phyloP scores from a whole-genome alignment of 768 basidiomycete genomes.

The Pleurotus eryngii region DNA sequence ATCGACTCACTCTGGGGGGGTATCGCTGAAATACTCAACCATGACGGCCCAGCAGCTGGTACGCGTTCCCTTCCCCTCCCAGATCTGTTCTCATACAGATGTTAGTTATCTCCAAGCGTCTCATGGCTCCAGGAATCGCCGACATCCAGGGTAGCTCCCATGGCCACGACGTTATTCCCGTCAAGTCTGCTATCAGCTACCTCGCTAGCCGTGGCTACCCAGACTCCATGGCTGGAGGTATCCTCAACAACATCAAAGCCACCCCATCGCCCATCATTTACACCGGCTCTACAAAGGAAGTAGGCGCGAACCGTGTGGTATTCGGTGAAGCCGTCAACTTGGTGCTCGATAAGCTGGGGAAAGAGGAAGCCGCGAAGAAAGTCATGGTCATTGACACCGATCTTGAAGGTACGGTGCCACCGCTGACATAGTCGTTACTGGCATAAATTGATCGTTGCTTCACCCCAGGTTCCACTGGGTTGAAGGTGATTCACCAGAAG shows the following conservation, averaged over 20 bases:
- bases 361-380: conserved; percentile 73
- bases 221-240: conserved; percentile 35
- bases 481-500: conserved; percentile 86
- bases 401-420: conserved; percentile 8
- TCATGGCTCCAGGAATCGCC: conserved; percentile 65
- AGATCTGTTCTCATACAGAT: not conserved
- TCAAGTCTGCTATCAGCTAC: conserved; percentile 77
- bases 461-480: conserved; percentile 80
- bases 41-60: conserved; percentile 81
- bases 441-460: not conserved
- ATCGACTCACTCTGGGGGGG: conserved; percentile 74
- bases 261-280: conserved; percentile 53
- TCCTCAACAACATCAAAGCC: conserved; percentile 68
- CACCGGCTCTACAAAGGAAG: conserved; percentile 68
- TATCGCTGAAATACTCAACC: conserved; percentile 48
- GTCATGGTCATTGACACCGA: conserved; percentile 87
- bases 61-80: conserved; percentile 13
- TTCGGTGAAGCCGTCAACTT: conserved; percentile 83
- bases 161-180: conserved; percentile 83
- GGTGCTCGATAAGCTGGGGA: conserved; percentile 71
- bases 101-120: conserved; percentile 65
- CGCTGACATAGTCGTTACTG: no score
- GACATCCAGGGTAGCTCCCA: conserved; percentile 78
- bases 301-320: conserved; percentile 75
- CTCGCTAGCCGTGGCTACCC: conserved; percentile 62